Evolutionary conservation across 2,329 filamentous ascomycete genomes (phyloP), one percentile per base, ranked within the genome.

Genomic region (Neonectria sp.): DNA sequence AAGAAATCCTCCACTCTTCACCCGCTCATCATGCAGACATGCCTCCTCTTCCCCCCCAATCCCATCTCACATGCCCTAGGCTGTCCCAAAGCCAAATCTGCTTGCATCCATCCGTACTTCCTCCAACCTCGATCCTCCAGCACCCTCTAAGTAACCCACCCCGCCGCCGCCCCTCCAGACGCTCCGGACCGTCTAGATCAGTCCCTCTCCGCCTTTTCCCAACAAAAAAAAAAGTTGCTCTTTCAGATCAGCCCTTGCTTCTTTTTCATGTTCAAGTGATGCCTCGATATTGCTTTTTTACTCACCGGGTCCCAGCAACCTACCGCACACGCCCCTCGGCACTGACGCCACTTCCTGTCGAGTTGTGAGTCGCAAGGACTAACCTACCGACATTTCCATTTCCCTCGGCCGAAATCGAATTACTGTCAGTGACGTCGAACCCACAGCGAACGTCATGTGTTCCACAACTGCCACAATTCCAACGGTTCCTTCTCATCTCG

Each of bases 261-360:
- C 49, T 37, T 46, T n/a, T 56, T 21, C 35, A 45, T 21, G 56
- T 51, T 45, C 55, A 58, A 56, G 40, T 43, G 51, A 60, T 51
- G 46, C 53, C 60, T 35, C n/a, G n/a, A 27, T 43, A 31, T 72
- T 73, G 58, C 72, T 73, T 74, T 72, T 73, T 74, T 40, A n/a
- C 46, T 60, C 60, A 67, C 63, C 60, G 59, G 31, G 51, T 27
- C 56, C 37, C 27, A 62, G 21, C 24, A 55, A 37, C 9, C 63
- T 56, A 49, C 60, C 43, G 29, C 9, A 31, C 40, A 67, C 60
- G 45, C 33, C 43, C 49, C 63, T 62, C 66, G 27, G 45, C 37
- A 52, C 60, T 74, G 65, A 73, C 70, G 65, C 67, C 67, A 74
- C 71, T 33, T 33, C 25, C 55, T 63, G 43, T 69, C 48, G 55